Conservation (phyloP, 192 early-diverging fungal genomes). For the Linnemannia zychae region DNA sequence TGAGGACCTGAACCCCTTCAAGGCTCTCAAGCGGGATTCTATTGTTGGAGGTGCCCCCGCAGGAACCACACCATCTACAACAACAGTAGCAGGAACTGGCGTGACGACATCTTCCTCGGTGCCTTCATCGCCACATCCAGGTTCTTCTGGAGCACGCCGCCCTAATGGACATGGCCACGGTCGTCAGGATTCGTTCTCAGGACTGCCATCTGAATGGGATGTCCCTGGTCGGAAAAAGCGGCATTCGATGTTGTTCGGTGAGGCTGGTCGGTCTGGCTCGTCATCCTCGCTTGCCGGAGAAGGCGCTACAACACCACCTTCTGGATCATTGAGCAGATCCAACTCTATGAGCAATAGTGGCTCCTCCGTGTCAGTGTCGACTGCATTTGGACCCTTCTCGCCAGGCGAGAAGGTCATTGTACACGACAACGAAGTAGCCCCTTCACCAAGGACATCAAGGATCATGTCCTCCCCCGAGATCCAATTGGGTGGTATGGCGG, state of each 20-base stretch:
- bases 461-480: constrained; percentile 49
- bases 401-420: neutral
- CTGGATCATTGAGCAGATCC: neutral
- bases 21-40: constrained; percentile 10
- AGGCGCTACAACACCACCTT: neutral
- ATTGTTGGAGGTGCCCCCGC: neutral
- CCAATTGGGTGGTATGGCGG: constrained; percentile 15
- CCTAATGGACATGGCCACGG: neutral
- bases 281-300: neutral
- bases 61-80: neutral
- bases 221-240: constrained; percentile 22
- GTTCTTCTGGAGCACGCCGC: neutral
- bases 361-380: neutral
- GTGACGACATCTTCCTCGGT: neutral
- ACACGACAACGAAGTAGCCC: neutral
- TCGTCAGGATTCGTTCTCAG: constrained; percentile 27
- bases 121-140: neutral
- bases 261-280: constrained; percentile 16
- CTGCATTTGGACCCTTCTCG: neutral
- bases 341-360: neutral
- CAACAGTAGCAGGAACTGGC: neutral
- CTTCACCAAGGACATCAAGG: constrained; percentile 36
- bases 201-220: constrained; percentile 35
- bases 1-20: constrained; percentile 44
- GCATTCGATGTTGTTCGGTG: constrained; percentile 44